phyloP scores from a whole-genome alignment of 441 rosid species.

The Aquilaria agallochum region DNA sequence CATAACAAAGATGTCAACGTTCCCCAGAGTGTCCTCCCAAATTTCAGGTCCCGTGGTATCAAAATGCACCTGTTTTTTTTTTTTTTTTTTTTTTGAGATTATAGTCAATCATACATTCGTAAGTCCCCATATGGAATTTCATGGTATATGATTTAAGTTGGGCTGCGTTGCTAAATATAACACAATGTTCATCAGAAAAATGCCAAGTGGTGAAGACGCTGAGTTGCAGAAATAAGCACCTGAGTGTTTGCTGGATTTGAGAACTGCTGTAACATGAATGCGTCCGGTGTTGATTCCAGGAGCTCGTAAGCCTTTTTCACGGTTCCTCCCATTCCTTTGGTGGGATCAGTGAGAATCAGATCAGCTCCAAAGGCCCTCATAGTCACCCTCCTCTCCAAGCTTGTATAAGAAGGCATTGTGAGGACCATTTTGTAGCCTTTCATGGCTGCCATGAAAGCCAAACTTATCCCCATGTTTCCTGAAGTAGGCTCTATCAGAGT shows the following conservation, averaged over 20 bases:
- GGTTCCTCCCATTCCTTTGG: slow-evolving; percentile 95
- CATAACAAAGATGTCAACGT: slow-evolving; percentile 89
- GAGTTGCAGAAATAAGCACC: slow-evolving; percentile 25
- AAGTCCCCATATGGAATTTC: too few species aligned
- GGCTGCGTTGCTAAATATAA: too few species aligned
- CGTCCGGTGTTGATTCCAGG: slow-evolving; percentile 65
- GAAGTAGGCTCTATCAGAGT: slow-evolving; percentile 89
- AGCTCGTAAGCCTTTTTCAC: slow-evolving; percentile 84
- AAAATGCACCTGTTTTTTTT: slow-evolving; percentile 53
- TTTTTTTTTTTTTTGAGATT: not conserved
- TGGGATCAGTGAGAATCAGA: slow-evolving; percentile 77
- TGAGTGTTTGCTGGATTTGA: slow-evolving; percentile 77
- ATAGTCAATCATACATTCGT: not conserved
- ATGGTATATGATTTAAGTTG: too few species aligned
- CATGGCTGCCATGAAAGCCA: slow-evolving; percentile 90
- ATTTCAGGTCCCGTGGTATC: slow-evolving; percentile 96
- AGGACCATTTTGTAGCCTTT: slow-evolving; percentile 84
- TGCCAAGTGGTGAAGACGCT: not conserved
- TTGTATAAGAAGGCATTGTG: slow-evolving; percentile 96
- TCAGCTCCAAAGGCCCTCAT: slow-evolving; percentile 97
- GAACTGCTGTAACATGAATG: slow-evolving; percentile 82
- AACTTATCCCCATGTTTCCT: slow-evolving; percentile 92
- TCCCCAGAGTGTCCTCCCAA: slow-evolving; percentile 88
- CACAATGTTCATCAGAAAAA: too few species aligned
- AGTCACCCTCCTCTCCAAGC: slow-evolving; percentile 88